Evolutionary conservation across 768 basidiomycete genomes (phyloP).

Genomic region (Boletus bicolor): DNA sequence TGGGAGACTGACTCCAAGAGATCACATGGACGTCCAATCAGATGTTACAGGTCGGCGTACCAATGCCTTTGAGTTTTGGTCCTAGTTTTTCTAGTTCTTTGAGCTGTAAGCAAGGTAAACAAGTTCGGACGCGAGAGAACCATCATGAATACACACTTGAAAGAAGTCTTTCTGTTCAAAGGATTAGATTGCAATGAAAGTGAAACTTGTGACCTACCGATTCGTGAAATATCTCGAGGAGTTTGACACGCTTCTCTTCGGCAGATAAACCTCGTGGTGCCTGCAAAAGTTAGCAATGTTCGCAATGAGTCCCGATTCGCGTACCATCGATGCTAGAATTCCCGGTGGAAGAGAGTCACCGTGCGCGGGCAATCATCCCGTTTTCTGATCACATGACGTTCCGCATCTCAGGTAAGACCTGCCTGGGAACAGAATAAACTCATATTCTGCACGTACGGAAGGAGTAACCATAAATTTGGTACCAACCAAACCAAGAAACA

Average conservation of each 20-base stretch:
- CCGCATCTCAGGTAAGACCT: not conserved
- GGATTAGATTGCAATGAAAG: not conserved
- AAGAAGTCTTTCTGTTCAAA: slow-evolving; percentile 74
- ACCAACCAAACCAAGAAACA: slow-evolving; percentile 24
- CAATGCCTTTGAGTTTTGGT: slow-evolving; percentile 88
- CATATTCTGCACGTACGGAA: slow-evolving; percentile 27
- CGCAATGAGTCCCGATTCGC: not conserved
- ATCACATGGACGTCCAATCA: not conserved
- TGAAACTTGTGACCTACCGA: slow-evolving; percentile 43
- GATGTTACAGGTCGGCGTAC: slow-evolving; percentile 37
- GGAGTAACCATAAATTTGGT: slow-evolving; percentile 13
- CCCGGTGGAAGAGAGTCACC: not conserved
- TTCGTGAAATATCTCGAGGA: slow-evolving; percentile 93
- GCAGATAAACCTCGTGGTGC: slow-evolving; percentile 81
- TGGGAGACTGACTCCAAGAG: slow-evolving; percentile 61
- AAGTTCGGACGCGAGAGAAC: not conserved
- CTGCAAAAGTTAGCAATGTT: slow-evolving; percentile 32
- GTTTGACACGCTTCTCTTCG: slow-evolving; percentile 86
- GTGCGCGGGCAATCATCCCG: not conserved
- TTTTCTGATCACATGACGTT: slow-evolving; percentile 26
- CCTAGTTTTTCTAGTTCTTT: slow-evolving; percentile 92
- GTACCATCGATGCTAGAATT: slow-evolving; percentile 17
- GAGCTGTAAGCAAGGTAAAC: slow-evolving; percentile 41
- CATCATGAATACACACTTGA: slow-evolving; percentile 38
- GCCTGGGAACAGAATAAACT: slow-evolving; percentile 11